Evolutionary conservation across 345 rosid genomes (phyloP).

Genomic region (Dipteronia dyeriana): DNA sequence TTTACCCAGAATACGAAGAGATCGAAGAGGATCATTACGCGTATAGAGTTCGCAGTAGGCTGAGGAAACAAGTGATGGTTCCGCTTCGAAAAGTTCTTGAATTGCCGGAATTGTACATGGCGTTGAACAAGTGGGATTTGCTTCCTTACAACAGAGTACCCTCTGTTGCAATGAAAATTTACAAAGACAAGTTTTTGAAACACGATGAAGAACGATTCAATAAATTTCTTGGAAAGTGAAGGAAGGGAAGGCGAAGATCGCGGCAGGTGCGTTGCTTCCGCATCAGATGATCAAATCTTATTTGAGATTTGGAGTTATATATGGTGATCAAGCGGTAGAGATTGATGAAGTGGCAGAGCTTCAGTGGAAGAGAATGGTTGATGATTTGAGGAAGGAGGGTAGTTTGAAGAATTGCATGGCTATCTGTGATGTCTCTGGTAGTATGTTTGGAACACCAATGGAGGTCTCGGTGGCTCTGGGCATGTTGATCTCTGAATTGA

Average conservation of each 20-base stretch:
- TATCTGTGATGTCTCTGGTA: conserved; percentile 56
- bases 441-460: conserved; percentile 18
- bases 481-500: conserved; percentile 47
- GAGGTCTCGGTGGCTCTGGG: conserved; percentile 60
- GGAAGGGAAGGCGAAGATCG: conserved; percentile 44
- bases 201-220: conserved; percentile 42
- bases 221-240: conserved; percentile 39
- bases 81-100: conserved; percentile 54
- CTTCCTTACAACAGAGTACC: background rate
- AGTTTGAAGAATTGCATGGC: conserved; percentile 58
- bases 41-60: conserved; percentile 56
- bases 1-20: conserved; percentile 49
- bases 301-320: no score
- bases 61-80: conserved; percentile 57
- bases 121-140: no score
- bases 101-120: conserved; percentile 50
- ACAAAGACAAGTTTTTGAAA: conserved; percentile 50
- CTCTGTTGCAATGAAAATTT: conserved; percentile 61
- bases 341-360: conserved; percentile 65
- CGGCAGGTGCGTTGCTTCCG: conserved; percentile 65
- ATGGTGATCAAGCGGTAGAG: conserved; percentile 54
- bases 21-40: conserved; percentile 65
- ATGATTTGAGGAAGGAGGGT: conserved; percentile 45
- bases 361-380: conserved; percentile 63
- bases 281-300: conserved; percentile 18